phyloP scores from a whole-genome alignment of 495 filamentous ascomycete genomes.

The Penicillium ucsense region DNA sequence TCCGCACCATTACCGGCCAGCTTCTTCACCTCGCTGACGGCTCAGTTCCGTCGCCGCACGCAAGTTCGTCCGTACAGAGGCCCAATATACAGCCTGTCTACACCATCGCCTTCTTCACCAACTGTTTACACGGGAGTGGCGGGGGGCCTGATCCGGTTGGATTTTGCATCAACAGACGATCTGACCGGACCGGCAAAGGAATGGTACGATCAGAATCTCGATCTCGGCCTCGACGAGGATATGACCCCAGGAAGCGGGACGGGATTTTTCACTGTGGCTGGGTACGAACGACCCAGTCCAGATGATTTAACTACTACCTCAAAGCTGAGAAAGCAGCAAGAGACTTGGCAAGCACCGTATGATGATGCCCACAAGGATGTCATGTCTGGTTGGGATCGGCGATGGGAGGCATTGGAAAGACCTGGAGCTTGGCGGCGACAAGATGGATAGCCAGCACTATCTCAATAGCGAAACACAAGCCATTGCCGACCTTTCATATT shows the following conservation, averaged over 20 bases:
- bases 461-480: not conserved
- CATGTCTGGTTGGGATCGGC: conserved; percentile 29
- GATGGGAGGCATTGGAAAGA: conserved; percentile 24
- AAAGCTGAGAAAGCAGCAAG: conserved; percentile 28
- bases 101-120: conserved; percentile 44
- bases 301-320: conserved; percentile 23
- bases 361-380: conserved; percentile 12
- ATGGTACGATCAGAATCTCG: conserved; percentile 29
- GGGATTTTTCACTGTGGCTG: conserved; percentile 22
- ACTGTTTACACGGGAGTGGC: conserved; percentile 50
- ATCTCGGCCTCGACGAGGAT: conserved; percentile 8
- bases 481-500: not conserved
- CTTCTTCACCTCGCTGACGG: not conserved
- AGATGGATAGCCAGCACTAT: conserved; percentile 1
- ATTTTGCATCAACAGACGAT: conserved; percentile 42
- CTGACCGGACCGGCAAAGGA: conserved; percentile 17
- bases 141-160: conserved; percentile 41
- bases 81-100: conserved; percentile 51
- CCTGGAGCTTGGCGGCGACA: conserved; percentile 28
- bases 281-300: conserved; percentile 32
- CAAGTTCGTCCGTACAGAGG: conserved; percentile 20
- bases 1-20: conserved; percentile 15
- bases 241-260: not conserved
- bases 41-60: conserved; percentile 6
- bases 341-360: conserved; percentile 11